These are phyloP conservation scores for Colletotrichum sp. DNA, from an alignment of 2,329 filamentous ascomycete genomes.

Conservation along the genomic window DNA sequence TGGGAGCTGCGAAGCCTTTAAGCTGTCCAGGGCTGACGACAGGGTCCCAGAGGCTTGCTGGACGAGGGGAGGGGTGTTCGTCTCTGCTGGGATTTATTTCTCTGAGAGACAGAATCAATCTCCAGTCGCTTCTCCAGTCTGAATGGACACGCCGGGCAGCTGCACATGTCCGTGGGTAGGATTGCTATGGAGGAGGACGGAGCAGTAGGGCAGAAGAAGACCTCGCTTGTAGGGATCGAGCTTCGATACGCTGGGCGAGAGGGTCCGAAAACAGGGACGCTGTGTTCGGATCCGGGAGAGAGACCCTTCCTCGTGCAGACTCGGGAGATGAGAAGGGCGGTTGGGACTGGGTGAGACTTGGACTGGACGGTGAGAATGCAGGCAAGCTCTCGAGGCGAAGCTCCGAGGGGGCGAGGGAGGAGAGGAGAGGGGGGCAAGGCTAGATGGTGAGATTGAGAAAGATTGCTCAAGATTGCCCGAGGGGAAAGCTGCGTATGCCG, in stretches of 20 bases:
- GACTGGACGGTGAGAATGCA: not conserved
- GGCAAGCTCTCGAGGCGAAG: not conserved
- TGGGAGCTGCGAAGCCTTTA: slow-evolving; percentile 1
- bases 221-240: slow-evolving; percentile 2
- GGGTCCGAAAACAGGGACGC: not conserved
- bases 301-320: not conserved
- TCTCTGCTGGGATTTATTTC: not conserved
- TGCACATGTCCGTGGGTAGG: slow-evolving; percentile 9
- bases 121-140: not conserved
- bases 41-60: not conserved
- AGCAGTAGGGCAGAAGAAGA: not conserved
- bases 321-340: not conserved
- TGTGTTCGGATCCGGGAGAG: not conserved
- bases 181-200: not conserved
- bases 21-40: slow-evolving; percentile 7
- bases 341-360: not conserved
- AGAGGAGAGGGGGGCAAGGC: not conserved
- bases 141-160: not conserved
- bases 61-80: not conserved
- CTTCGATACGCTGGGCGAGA: not conserved
- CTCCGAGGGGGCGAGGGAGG: not conserved
- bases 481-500: slow-evolving; percentile 10
- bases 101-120: not conserved
- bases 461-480: not conserved
- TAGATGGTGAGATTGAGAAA: not conserved